These are phyloP conservation scores for Amanita brunnescens DNA, from an alignment of 768 basidiomycete genomes.

Conservation along the genomic window DNA sequence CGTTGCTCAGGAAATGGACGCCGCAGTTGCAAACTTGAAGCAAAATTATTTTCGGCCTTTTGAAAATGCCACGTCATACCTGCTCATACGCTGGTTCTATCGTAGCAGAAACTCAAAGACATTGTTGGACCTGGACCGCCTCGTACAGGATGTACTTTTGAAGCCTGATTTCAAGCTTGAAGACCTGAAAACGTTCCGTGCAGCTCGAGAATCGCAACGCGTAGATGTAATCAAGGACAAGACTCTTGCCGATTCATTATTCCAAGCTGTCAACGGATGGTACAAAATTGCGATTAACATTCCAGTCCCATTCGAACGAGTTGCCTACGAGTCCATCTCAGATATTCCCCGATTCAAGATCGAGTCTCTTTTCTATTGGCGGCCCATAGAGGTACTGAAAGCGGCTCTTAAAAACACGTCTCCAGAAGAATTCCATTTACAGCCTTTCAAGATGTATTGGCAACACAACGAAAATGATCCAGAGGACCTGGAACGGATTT, in stretches of 20 bases:
- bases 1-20: background rate
- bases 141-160: conserved; percentile 17
- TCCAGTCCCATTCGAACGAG: conserved; percentile 20
- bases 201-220: conserved; percentile 10
- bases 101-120: conserved; percentile 4
- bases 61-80: background rate
- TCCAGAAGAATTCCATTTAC: conserved; percentile 17
- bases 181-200: conserved; percentile 14
- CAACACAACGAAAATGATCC: conserved; percentile 8
- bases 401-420: conserved; percentile 13
- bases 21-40: background rate
- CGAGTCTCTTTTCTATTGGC: conserved; percentile 19
- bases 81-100: conserved; percentile 6
- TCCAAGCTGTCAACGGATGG: conserved; percentile 6
- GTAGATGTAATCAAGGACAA: conserved; percentile 11
- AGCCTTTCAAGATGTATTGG: conserved; percentile 18
- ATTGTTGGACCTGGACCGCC: background rate
- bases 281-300: conserved; percentile 13
- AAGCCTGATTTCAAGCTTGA: conserved; percentile 13
- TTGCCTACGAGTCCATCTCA: conserved; percentile 7
- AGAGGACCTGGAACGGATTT: conserved; percentile 12
- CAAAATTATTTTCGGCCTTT: background rate
- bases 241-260: conserved; percentile 9
- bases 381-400: conserved; percentile 17
- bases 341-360: conserved; percentile 12